These are phyloP conservation scores for Diaporthe aspalathi DNA, from an alignment of 2,329 filamentous ascomycete species.

Conservation along the genomic window DNA sequence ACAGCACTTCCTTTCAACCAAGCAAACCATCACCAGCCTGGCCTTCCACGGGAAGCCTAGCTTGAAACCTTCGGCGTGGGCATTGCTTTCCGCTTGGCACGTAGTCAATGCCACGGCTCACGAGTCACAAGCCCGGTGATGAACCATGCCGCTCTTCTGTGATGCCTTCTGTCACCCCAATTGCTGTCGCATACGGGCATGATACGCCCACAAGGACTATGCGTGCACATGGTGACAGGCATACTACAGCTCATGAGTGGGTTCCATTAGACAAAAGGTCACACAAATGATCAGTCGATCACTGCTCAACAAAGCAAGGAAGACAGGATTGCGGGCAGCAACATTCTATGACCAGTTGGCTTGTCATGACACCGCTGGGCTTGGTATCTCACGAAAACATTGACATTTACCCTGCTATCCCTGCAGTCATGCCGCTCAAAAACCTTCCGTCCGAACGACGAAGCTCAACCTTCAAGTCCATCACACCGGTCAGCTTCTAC, in stretches of 20 bases:
- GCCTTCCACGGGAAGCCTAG: neutral
- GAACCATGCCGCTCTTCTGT: neutral
- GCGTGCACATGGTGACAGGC: neutral
- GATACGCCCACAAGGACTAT: neutral
- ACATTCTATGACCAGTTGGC: too few species aligned
- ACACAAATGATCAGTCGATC: too few species aligned
- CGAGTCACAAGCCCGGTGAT: neutral
- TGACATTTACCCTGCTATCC: neutral
- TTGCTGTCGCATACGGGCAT: neutral
- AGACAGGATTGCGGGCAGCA: too few species aligned
- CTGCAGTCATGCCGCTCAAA: neutral
- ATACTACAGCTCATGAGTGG: neutral
- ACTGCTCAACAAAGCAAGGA: neutral
- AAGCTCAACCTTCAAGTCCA: neutral
- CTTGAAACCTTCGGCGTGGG: neutral
- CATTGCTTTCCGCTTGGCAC: neutral
- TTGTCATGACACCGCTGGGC: neutral
- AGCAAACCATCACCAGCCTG: neutral
- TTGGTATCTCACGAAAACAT: neutral
- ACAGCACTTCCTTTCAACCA: too few species aligned
- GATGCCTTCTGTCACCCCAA: neutral
- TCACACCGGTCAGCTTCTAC: neutral
- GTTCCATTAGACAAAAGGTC: too few species aligned
- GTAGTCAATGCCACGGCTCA: neutral
- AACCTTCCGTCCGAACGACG: neutral